Conservation (phyloP, 1,284 basidiomycete genomes). For the Marasmius fiardii region DNA sequence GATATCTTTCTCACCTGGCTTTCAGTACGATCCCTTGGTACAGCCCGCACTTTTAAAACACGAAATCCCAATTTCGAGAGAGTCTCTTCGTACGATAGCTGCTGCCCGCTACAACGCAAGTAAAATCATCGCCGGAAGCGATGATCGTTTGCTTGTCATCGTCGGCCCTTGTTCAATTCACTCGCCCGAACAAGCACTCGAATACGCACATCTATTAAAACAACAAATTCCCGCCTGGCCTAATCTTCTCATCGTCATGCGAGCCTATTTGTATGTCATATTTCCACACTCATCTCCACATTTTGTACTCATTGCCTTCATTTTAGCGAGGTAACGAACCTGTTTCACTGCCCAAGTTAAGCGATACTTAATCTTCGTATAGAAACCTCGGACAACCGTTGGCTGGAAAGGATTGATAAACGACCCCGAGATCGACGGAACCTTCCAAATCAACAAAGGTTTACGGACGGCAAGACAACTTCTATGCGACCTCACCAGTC, state of each 20-base stretch:
- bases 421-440: constrained; percentile 90
- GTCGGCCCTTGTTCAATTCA: constrained; percentile 98
- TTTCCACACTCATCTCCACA: constrained; percentile 4
- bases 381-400: constrained; percentile 88
- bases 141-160: constrained; percentile 85
- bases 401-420: constrained; percentile 90
- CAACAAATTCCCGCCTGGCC: constrained; percentile 65
- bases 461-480: constrained; percentile 85
- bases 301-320: constrained; percentile 8
- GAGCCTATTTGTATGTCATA: constrained; percentile 86
- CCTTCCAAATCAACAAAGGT: constrained; percentile 97
- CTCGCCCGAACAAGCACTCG: constrained; percentile 82
- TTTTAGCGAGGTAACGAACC: constrained; percentile 44
- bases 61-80: constrained; percentile 65
- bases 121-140: constrained; percentile 76
- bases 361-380: constrained; percentile 8
- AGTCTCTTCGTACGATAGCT: constrained; percentile 70
- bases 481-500: constrained; percentile 84
- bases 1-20: constrained; percentile 5
- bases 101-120: constrained; percentile 77
- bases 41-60: constrained; percentile 87
- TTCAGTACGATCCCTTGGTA: constrained; percentile 90
- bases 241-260: constrained; percentile 92
- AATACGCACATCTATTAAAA: constrained; percentile 83
- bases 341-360: constrained; percentile 4